Evolutionary conservation across 345 rosid genomes (phyloP), one percentile per base, ranked within the genome.

Genomic region (Syzygium grande): DNA sequence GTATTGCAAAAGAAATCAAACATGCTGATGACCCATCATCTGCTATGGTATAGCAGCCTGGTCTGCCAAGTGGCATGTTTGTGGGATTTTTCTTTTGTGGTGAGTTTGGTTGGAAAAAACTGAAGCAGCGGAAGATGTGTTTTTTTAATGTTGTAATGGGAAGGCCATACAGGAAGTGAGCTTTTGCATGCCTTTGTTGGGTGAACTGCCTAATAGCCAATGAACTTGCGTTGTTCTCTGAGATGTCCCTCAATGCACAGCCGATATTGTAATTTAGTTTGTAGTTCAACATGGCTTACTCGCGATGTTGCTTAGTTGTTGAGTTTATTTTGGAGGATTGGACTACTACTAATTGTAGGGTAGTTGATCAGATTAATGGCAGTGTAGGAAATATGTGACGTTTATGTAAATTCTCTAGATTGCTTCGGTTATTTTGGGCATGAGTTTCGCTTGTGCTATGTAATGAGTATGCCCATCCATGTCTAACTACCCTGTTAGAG

Each of bases 361-460:
- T 73, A 17, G 49, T 19, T 38, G 80, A 73, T 73, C 80, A 73
- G 46, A 41, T 73, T 34, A 73, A 34, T 34, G 80, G 5, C 9
- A 19, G 49, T 21, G 13, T 21, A 73, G 80, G 13, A 73, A 34
- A 34, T 73, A 34, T 38, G 27, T 34, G 13, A 38, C 19, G 6
- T 73, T 65, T 27, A n/a, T 34, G 49, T 34, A 11, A 17, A 73
- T 17, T 58, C 49, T 73, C 80, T 73, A 34, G 80, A 73, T 73
- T 73, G 46, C 46, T 73, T 68, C 23, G 2, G 46, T 68, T 17
- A 25, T 73, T 2, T 30, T 38, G 25, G 0, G 0, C 46, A 1
- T 21, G 34, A 73, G 49, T 73, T 34, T 73, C 80, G 1, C 80
- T 34, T 68, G 22, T 73, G 80, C 49, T 34, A 38, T 73, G 27